Conservation (phyloP, 345 rosid species). For the Citrus hindsii region DNA sequence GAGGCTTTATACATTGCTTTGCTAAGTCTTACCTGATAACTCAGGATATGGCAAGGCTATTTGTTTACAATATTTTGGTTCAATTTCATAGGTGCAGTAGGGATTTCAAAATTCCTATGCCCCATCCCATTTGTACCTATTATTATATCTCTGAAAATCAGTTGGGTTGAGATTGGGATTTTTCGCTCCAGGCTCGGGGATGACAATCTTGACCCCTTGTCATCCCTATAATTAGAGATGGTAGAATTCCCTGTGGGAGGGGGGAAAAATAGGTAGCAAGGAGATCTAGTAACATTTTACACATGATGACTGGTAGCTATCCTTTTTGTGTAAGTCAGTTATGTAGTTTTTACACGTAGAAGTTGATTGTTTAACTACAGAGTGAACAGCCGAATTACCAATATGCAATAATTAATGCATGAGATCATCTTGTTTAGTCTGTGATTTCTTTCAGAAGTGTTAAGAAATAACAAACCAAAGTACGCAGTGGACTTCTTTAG, state of each 20-base stretch:
- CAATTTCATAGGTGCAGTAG: neutral
- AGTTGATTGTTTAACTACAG: neutral
- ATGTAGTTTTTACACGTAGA: neutral
- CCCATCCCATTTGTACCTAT: too few relatives aligned
- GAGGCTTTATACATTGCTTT: neutral
- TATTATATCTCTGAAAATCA: too few relatives aligned
- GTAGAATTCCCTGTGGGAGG: too few relatives aligned
- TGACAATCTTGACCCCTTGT: too few relatives aligned
- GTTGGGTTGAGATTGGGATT: too few relatives aligned
- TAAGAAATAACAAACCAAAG: neutral
- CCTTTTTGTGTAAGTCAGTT: neutral
- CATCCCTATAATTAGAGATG: too few relatives aligned
- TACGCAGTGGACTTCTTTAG: neutral
- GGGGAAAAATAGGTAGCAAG: neutral
- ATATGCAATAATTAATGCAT: neutral
- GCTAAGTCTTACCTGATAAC: neutral
- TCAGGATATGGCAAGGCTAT: neutral
- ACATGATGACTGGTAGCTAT: neutral
- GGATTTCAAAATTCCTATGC: too few relatives aligned
- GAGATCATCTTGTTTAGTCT: neutral
- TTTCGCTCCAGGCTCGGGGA: too few relatives aligned
- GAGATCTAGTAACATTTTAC: neutral
- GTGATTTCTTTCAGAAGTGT: neutral
- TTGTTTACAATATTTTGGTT: neutral
- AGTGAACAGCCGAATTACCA: neutral